Evolutionary conservation across 2,329 filamentous ascomycete genomes (phyloP).

Genomic region (Colletotrichum sp.): DNA sequence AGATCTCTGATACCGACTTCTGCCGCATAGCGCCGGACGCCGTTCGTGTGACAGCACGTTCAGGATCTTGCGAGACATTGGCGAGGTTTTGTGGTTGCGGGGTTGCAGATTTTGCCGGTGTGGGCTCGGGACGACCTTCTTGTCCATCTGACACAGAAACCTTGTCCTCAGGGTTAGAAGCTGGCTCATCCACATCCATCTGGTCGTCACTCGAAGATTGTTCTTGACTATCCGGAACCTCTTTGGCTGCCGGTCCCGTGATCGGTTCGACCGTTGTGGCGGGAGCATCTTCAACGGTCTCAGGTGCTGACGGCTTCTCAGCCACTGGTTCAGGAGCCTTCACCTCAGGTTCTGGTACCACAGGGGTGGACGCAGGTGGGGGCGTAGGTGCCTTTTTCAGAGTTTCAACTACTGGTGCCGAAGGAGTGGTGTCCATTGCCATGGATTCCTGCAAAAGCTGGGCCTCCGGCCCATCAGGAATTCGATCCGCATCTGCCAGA

Average conservation of each 20-base stretch:
- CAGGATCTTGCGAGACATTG: slow-evolving; percentile 29
- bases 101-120: slow-evolving; percentile 9
- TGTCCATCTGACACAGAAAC: neutral
- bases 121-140: neutral
- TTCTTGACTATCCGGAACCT: slow-evolving; percentile 42
- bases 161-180: slow-evolving; percentile 21
- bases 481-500: slow-evolving; percentile 16
- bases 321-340: neutral
- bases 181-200: slow-evolving; percentile 38
- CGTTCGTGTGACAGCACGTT: slow-evolving; percentile 71
- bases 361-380: neutral
- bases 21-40: slow-evolving; percentile 73
- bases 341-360: neutral
- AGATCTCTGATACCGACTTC: slow-evolving; percentile 76
- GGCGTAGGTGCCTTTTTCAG: slow-evolving; percentile 7
- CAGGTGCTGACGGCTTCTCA: neutral
- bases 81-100: slow-evolving; percentile 18
- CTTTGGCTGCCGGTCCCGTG: slow-evolving; percentile 2
- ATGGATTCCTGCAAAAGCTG: slow-evolving; percentile 50
- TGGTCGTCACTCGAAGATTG: slow-evolving; percentile 31
- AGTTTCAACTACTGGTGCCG: slow-evolving; percentile 15
- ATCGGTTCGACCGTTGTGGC: neutral
- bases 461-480: slow-evolving; percentile 41
- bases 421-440: slow-evolving; percentile 4
- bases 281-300: neutral